These are phyloP conservation scores for Moesziomyces globuligerus DNA, from an alignment of 1,284 basidiomycete genomes.

Conservation along the genomic window DNA sequence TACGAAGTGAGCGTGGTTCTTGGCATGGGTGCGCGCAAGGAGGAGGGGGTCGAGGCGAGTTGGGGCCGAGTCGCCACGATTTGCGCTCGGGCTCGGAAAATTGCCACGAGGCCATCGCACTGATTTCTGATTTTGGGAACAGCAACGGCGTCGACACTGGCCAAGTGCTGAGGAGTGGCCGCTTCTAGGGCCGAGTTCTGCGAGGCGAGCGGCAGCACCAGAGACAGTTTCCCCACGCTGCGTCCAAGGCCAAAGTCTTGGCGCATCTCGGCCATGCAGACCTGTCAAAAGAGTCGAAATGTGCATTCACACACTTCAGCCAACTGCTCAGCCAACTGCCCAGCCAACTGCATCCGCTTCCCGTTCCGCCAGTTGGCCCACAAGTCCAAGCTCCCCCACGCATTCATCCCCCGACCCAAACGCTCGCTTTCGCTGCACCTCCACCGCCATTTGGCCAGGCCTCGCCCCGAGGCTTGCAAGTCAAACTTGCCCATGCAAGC, in stretches of 20 bases:
- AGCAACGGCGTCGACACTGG: not conserved
- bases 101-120: slow-evolving; percentile 14
- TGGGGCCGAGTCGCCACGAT: not conserved
- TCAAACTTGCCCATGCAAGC: not conserved
- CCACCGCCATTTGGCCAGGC: too few relatives aligned
- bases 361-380: not conserved
- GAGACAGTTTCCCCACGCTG: not conserved
- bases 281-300: not conserved
- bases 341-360: not conserved
- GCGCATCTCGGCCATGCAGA: not conserved
- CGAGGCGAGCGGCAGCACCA: too few relatives aligned
- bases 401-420: not conserved
- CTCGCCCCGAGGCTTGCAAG: too few relatives aligned
- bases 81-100: slow-evolving; percentile 15
- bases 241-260: not conserved
- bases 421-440: too few relatives aligned
- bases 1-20: not conserved
- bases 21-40: not conserved
- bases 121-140: too few relatives aligned
- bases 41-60: not conserved
- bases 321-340: not conserved
- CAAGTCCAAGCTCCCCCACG: not conserved
- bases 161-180: too few relatives aligned
- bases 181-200: too few relatives aligned
- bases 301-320: not conserved